phyloP scores from a whole-genome alignment of 768 basidiomycete species.

The Auricularia cornea region DNA sequence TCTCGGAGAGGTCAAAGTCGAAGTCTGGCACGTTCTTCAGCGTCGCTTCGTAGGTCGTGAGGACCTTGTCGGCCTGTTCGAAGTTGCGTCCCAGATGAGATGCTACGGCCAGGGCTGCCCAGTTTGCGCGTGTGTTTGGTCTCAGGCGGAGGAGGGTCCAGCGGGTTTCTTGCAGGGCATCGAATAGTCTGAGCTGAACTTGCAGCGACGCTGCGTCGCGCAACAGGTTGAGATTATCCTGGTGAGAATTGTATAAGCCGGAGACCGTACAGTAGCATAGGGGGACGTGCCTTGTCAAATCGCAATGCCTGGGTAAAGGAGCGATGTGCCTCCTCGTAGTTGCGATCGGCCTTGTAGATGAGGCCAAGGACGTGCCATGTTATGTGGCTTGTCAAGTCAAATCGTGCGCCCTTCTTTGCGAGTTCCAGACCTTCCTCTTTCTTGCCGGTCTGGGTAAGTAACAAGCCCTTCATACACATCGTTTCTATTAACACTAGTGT shows the following conservation, averaged over 20 bases:
- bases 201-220: slow-evolving; percentile 86
- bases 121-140: slow-evolving; percentile 78
- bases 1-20: slow-evolving; percentile 79
- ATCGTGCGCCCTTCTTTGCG: slow-evolving; percentile 73
- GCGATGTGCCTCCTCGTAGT: slow-evolving; percentile 89
- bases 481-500: too few relatives aligned
- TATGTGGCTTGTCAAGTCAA: slow-evolving; percentile 84
- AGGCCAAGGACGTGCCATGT: slow-evolving; percentile 98
- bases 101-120: slow-evolving; percentile 84
- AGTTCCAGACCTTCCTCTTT: slow-evolving; percentile 76
- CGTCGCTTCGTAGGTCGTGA: slow-evolving; percentile 62
- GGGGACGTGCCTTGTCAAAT: slow-evolving; percentile 55
- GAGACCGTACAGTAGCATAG: slow-evolving; percentile 3
- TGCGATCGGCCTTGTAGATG: slow-evolving; percentile 87
- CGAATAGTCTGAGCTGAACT: slow-evolving; percentile 76
- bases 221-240: slow-evolving; percentile 94
- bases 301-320: slow-evolving; percentile 85
- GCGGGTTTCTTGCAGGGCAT: slow-evolving; percentile 72
- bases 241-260: not conserved
- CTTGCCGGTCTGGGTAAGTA: slow-evolving; percentile 70
- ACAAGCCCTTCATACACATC: slow-evolving; percentile 90
- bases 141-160: slow-evolving; percentile 70
- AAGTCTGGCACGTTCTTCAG: slow-evolving; percentile 74
- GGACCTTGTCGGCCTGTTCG: slow-evolving; percentile 56
- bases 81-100: slow-evolving; percentile 76